Evolutionary conservation across 495 filamentous ascomycete species (phyloP).

Genomic region (Poronia punctata): DNA sequence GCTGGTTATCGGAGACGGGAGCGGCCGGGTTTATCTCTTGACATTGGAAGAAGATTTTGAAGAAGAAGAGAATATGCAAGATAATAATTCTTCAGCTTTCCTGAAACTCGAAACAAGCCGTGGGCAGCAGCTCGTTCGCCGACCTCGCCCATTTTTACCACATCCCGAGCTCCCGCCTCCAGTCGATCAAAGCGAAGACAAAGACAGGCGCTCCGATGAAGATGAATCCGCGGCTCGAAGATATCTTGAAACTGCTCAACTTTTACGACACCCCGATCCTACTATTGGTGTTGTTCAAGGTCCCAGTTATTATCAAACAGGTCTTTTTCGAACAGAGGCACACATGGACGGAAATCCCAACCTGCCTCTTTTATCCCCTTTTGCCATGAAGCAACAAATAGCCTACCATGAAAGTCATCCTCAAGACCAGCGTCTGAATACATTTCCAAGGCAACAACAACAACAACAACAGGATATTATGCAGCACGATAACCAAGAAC

Average conservation of each 20-base stretch:
- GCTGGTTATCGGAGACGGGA: conserved; percentile 69
- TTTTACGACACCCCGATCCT: conserved; percentile 25
- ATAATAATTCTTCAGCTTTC: conserved; percentile 9
- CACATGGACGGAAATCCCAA: conserved; percentile 30
- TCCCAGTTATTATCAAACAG: conserved; percentile 31
- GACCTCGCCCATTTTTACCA: conserved; percentile 34
- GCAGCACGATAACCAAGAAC: background rate
- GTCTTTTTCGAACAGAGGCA: conserved; percentile 29
- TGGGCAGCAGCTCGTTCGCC: conserved; percentile 21
- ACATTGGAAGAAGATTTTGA: conserved; percentile 30
- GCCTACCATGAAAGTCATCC: background rate
- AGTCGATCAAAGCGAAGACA: conserved; percentile 8
- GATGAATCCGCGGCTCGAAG: conserved; percentile 15
- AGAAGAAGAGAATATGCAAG: conserved; percentile 20
- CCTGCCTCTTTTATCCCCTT: conserved; percentile 27
- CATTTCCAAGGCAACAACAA: background rate
- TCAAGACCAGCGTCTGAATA: background rate
- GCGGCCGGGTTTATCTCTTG: conserved; percentile 64
- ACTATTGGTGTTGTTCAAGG: conserved; percentile 42
- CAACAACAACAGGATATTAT: background rate
- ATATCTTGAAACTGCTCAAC: conserved; percentile 25
- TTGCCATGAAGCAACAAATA: conserved; percentile 8
- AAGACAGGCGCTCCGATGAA: conserved; percentile 7
- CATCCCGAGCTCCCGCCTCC: conserved; percentile 39
- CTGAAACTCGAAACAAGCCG: conserved; percentile 15